phyloP scores from a whole-genome alignment of 169 alveolate genomes.

The Cryptosporidium bovis region DNA sequence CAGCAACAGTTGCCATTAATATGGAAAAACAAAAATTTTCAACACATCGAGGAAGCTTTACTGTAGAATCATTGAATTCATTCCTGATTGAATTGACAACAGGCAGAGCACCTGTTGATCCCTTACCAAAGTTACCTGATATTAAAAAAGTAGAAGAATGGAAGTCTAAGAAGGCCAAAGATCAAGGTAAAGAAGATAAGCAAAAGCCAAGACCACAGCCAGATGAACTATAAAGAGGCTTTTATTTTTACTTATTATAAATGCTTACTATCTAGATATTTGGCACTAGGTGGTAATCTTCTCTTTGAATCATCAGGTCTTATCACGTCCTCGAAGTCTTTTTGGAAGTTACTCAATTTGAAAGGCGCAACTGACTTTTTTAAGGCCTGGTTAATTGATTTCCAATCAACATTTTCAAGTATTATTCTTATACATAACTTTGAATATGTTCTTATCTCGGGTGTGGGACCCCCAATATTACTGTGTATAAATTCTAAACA shows the following conservation, averaged over 20 bases:
- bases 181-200: background rate
- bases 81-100: constrained; percentile 51
- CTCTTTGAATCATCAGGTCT: constrained; percentile 1
- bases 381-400: constrained; percentile 15
- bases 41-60: constrained; percentile 70
- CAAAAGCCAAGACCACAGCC: background rate
- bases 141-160: constrained; percentile 18
- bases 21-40: constrained; percentile 79
- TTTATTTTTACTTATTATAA: background rate
- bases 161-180: constrained; percentile 20
- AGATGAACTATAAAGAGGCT: constrained; percentile 20
- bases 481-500: constrained; percentile 68
- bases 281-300: background rate
- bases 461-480: constrained; percentile 64
- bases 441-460: constrained; percentile 62
- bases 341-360: constrained; percentile 32
- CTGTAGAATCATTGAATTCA: constrained; percentile 65
- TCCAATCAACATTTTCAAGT: constrained; percentile 50
- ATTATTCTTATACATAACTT: constrained; percentile 29
- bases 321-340: constrained; percentile 53
- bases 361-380: constrained; percentile 59
- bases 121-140: constrained; percentile 52
- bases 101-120: constrained; percentile 64
- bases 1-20: constrained; percentile 89
- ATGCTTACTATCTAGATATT: background rate